phyloP scores from a whole-genome alignment of 1,284 basidiomycete genomes.

The Dichomitus squalens region DNA sequence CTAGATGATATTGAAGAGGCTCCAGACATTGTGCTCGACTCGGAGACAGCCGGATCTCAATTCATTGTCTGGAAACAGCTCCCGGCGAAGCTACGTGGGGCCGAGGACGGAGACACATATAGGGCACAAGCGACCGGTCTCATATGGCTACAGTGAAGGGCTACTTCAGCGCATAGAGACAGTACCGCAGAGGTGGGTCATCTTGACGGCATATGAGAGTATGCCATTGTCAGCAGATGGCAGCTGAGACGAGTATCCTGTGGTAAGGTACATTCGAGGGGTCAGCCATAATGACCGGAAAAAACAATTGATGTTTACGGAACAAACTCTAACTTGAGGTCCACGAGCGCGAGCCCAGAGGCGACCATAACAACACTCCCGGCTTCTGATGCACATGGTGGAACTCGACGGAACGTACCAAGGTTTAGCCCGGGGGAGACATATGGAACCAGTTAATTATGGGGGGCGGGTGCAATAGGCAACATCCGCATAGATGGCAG shows the following conservation, averaged over 20 bases:
- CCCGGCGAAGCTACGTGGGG: neutral
- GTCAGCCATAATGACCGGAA: neutral
- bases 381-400: slow-evolving; percentile 17
- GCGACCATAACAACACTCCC: slow-evolving; percentile 16
- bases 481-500: slow-evolving; percentile 1
- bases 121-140: slow-evolving; percentile 8
- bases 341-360: slow-evolving; percentile 18
- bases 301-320: slow-evolving; percentile 7
- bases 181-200: neutral
- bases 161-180: neutral
- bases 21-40: neutral
- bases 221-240: neutral
- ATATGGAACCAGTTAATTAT: slow-evolving; percentile 20
- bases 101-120: neutral
- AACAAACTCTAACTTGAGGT: slow-evolving; percentile 11
- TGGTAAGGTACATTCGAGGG: neutral
- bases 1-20: neutral
- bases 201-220: neutral
- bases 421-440: slow-evolving; percentile 4
- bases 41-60: neutral
- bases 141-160: slow-evolving; percentile 10
- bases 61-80: neutral
- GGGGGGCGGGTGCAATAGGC: slow-evolving; percentile 5
- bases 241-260: neutral
- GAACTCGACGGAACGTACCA: slow-evolving; percentile 14